Base-by-base conservation (phyloP, 805 yeast species). In the Candida nitratophila region DNA sequence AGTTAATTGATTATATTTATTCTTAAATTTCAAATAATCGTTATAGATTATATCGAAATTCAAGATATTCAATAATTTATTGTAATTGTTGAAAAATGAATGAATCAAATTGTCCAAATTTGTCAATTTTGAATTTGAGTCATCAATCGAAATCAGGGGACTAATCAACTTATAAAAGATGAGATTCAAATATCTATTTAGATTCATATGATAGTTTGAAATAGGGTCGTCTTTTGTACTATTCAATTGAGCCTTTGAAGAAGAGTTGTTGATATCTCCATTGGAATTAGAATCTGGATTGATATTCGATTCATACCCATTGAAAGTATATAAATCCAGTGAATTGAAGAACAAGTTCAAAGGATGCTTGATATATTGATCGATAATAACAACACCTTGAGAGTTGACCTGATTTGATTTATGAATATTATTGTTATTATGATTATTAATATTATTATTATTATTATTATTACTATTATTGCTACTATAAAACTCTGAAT, bases 1-100 rank as follows among this genome's bases (percentile, higher is more conserved):
- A 15, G 52, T 49, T 36, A 56, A 54, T 7, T 55, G 32, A 2
- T 67, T 59, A 46, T 55, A 63, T 40, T 59, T 65, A 52, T 69
- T 69, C 52, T 68, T 66, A 39, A 77, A 65, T 40, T 74, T 75
- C 51, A 76, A 69, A 30, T 77, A 77, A 41, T 71, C 69, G 50
- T 70, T 71, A 70, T 76, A 76, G 49, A 77, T 76, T 32, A 66
- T 60, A 39, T 70, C 73, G 50, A 73, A 76, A 50, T 76, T 81
- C 48, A 77, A 68, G 9, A 77, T 71, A 4, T 82, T 82, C 22
- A 77, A 68, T 46, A 77, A 67, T 20, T 71, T 69, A 59, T 77
- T 77, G 55, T 73, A 73, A 54, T 74, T 71, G 47, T 74, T 62
- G 52, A 77, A 77, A 54, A 66, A 77, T 35, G 74, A 68, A 52